These are phyloP conservation scores for Carnegiea gigantea DNA, from an alignment of 179 eudicot genomes.

Conservation along the genomic window DNA sequence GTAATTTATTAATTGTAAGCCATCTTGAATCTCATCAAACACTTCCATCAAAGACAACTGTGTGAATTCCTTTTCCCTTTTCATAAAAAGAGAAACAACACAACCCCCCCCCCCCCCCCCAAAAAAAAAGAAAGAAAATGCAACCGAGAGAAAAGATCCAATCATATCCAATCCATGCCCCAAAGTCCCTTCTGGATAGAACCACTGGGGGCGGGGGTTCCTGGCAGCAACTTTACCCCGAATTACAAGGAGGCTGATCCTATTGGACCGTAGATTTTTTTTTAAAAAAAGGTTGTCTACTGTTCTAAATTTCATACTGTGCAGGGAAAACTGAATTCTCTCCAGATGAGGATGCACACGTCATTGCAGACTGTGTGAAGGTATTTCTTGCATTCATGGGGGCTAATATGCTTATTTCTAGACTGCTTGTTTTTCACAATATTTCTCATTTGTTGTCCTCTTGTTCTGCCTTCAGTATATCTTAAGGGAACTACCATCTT, in stretches of 20 bases:
- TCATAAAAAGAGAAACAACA: background rate
- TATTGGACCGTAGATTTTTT: background rate
- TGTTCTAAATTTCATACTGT: conserved; percentile 17
- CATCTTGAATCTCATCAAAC: background rate
- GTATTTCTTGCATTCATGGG: conserved; percentile 36
- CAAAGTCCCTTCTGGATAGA: too few relatives aligned
- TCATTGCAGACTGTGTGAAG: conserved; percentile 94
- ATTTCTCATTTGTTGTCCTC: conserved; percentile 21
- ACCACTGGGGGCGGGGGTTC: too few relatives aligned
- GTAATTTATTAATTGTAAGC: background rate
- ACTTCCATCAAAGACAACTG: background rate
- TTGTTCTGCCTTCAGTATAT: conserved; percentile 55
- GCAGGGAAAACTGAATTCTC: conserved; percentile 83
- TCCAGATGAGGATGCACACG: conserved; percentile 83
- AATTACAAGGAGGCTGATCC: background rate
- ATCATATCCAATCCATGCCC: too few relatives aligned
- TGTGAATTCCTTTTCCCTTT: background rate
- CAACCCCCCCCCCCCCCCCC: background rate
- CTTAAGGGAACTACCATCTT: conserved; percentile 90
- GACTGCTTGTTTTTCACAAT: background rate
- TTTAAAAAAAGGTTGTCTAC: background rate
- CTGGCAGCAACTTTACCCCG: too few relatives aligned
- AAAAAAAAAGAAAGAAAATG: background rate
- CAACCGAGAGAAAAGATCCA: background rate
- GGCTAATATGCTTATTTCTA: conserved; percentile 1